phyloP scores from a whole-genome alignment of 2,329 filamentous ascomycete genomes.

The Cladosporium colombiae region DNA sequence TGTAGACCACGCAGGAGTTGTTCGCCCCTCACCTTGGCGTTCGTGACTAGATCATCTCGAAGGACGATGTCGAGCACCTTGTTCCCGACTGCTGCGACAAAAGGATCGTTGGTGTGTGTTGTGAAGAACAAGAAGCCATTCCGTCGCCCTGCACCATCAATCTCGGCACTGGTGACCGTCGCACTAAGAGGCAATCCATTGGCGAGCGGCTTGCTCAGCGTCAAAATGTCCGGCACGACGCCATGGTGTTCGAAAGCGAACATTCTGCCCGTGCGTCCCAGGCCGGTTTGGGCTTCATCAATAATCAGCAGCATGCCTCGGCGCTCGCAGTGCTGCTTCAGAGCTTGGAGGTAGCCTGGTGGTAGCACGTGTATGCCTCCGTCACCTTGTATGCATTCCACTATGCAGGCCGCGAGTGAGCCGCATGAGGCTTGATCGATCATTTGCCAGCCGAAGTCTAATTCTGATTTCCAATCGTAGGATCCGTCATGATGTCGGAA shows the following conservation, averaged over 20 bases:
- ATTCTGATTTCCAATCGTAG: conserved; percentile 66
- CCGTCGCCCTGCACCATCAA: conserved; percentile 28
- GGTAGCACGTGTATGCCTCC: conserved; percentile 64
- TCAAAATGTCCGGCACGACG: conserved; percentile 52
- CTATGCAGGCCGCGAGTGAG: conserved; percentile 63
- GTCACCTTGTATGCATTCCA: conserved; percentile 62
- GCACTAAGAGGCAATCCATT: conserved; percentile 35
- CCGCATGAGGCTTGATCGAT: conserved; percentile 61
- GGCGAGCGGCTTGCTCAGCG: conserved; percentile 35
- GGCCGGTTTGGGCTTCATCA: conserved; percentile 62
- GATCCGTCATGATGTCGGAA: conserved; percentile 61
- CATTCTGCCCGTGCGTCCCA: conserved; percentile 59
- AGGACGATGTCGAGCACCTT: conserved; percentile 37
- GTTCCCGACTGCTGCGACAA: conserved; percentile 34
- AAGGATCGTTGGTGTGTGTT: conserved; percentile 37
- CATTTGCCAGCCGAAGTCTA: conserved; percentile 64
- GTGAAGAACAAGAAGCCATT: conserved; percentile 34
- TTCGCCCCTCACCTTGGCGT: conserved; percentile 25
- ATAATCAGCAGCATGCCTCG: conserved; percentile 60
- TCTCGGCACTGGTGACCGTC: conserved; percentile 31
- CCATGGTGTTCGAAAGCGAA: conserved; percentile 60
- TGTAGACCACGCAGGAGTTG: conserved; percentile 30
- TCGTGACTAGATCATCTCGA: conserved; percentile 30
- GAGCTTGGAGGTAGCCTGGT: conserved; percentile 57
- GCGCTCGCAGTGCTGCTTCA: conserved; percentile 57